These are phyloP conservation scores for Evernia prunastri DNA, from an alignment of 495 filamentous ascomycete species.

Conservation along the genomic window DNA sequence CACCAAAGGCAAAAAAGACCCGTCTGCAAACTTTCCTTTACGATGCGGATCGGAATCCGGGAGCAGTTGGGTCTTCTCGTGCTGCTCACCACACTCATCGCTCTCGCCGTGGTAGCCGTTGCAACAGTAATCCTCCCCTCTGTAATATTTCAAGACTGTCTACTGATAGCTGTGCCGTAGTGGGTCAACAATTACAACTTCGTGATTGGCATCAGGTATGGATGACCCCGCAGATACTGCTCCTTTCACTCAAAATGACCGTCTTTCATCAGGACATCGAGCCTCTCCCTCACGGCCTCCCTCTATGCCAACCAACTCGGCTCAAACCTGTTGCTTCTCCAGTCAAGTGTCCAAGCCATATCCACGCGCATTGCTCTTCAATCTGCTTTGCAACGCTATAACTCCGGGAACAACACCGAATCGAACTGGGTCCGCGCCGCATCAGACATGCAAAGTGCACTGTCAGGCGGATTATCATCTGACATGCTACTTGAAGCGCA, in stretches of 20 bases:
- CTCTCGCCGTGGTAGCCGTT: conserved; percentile 57
- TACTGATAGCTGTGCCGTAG: conserved; percentile 21
- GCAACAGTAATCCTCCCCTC: conserved; percentile 46
- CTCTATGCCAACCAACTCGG: conserved; percentile 76
- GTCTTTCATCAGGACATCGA: conserved; percentile 36
- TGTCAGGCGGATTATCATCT: conserved; percentile 44
- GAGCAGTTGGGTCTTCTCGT: conserved; percentile 75
- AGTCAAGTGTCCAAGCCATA: conserved; percentile 60
- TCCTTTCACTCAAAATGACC: background rate
- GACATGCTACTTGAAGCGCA: conserved; percentile 57
- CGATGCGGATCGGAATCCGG: conserved; percentile 76
- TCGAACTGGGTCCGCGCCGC: conserved; percentile 50
- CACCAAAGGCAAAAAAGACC: conserved; percentile 3
- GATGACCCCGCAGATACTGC: conserved; percentile 6
- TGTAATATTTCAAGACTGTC: background rate
- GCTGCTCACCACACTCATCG: conserved; percentile 59
- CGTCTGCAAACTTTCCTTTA: conserved; percentile 23
- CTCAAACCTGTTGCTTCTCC: conserved; percentile 66
- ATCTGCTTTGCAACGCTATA: conserved; percentile 52
- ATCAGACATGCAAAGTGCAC: conserved; percentile 55
- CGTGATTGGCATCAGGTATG: conserved; percentile 56
- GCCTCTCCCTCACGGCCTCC: conserved; percentile 69
- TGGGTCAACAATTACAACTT: conserved; percentile 74
- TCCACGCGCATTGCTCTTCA: conserved; percentile 64
- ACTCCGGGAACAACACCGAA: conserved; percentile 39